These are phyloP conservation scores for Trifolium dubium DNA, from an alignment of 306 rosid species.

Conservation along the genomic window DNA sequence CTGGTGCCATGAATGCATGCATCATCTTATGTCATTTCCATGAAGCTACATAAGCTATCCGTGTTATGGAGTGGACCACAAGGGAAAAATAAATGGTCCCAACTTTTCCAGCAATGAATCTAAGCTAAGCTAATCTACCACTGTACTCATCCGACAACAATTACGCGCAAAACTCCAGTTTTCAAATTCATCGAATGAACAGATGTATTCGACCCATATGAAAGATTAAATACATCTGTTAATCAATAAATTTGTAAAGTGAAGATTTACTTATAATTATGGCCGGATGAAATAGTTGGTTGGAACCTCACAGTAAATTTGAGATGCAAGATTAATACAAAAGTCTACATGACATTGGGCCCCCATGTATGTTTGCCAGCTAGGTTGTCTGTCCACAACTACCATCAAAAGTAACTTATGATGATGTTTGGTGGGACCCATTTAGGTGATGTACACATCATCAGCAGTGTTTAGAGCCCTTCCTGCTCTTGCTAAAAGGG, in stretches of 20 bases:
- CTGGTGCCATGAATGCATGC: background rate
- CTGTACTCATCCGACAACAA: too few relatives aligned
- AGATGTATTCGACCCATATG: too few relatives aligned
- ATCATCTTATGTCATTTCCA: background rate
- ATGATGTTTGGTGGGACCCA: constrained; percentile 16
- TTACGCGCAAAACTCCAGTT: too few relatives aligned
- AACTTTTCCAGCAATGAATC: background rate
- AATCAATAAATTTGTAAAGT: too few relatives aligned
- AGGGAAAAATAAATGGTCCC: constrained; percentile 39
- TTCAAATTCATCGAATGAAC: too few relatives aligned
- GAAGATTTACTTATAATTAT: too few relatives aligned
- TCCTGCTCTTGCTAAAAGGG: constrained; percentile 40
- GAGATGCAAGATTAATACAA: constrained; percentile 25
- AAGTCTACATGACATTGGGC: constrained; percentile 26
- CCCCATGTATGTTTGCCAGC: constrained; percentile 26
- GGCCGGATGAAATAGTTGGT: background rate
- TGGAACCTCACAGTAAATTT: background rate
- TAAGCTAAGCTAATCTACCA: background rate
- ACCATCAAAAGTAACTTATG: background rate
- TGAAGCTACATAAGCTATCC: constrained; percentile 18
- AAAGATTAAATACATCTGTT: too few relatives aligned
- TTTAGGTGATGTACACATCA: constrained; percentile 16
- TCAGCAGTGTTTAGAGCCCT: constrained; percentile 40
- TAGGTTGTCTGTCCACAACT: background rate
- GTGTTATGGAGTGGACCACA: constrained; percentile 35